Evolutionary conservation across 2,329 filamentous ascomycete genomes (phyloP).

Genomic region (Claviceps fusiformis): DNA sequence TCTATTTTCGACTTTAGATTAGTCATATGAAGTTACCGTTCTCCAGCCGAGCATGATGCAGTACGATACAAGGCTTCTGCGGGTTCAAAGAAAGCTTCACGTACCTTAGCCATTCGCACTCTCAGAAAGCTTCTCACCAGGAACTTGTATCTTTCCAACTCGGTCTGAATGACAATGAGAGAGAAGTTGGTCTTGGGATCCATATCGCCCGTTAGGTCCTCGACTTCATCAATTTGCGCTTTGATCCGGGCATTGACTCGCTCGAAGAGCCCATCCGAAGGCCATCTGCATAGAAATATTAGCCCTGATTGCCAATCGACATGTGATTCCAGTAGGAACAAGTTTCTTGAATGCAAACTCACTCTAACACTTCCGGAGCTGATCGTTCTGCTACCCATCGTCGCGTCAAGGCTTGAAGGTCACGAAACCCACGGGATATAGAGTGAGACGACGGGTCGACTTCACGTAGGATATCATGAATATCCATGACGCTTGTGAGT

Average conservation of each 20-base stretch:
- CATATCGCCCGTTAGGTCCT: conserved; percentile 69
- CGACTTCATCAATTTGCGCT: conserved; percentile 55
- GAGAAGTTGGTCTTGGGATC: conserved; percentile 85
- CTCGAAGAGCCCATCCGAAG: conserved; percentile 62
- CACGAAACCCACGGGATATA: conserved; percentile 47
- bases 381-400: conserved; percentile 88
- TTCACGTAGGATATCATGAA: conserved; percentile 65
- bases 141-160: conserved; percentile 89
- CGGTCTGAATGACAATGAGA: conserved; percentile 90
- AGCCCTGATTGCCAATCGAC: background rate
- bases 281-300: conserved; percentile 35
- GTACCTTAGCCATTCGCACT: conserved; percentile 74
- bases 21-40: background rate
- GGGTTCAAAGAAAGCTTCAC: background rate
- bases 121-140: conserved; percentile 72
- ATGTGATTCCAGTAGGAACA: background rate
- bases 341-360: conserved; percentile 18
- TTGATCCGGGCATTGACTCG: conserved; percentile 63
- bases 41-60: background rate
- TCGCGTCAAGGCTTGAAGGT: conserved; percentile 80
- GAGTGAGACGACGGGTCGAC: conserved; percentile 48
- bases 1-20: conserved; percentile 29
- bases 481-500: conserved; percentile 43
- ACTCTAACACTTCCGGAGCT: conserved; percentile 78
- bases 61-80: background rate